Evolutionary conservation across 306 rosid species (phyloP).

Genomic region (Mimosa pudica): DNA sequence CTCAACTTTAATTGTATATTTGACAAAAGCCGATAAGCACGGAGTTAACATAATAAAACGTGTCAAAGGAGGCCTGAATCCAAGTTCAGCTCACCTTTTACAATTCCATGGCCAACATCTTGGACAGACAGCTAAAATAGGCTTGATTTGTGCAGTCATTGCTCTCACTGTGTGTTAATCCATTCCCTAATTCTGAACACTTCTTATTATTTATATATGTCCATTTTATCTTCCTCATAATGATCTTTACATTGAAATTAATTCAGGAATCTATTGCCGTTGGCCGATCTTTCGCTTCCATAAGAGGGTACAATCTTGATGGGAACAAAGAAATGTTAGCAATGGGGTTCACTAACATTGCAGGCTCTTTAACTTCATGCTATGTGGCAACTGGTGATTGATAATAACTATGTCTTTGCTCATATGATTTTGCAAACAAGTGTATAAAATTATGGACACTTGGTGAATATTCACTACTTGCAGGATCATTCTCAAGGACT

Average conservation of each 20-base stretch:
- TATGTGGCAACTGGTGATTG: slow-evolving; percentile 81
- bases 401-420: neutral
- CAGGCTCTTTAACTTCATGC: slow-evolving; percentile 86
- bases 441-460: neutral
- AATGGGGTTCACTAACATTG: slow-evolving; percentile 87
- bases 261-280: slow-evolving; percentile 76
- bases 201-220: neutral
- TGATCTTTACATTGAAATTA: slow-evolving; percentile 24
- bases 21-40: slow-evolving; percentile 69
- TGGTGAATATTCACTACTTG: neutral
- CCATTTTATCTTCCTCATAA: slow-evolving; percentile 8
- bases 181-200: neutral
- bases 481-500: slow-evolving; percentile 86
- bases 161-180: slow-evolving; percentile 75
- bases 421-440: neutral
- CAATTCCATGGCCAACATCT: slow-evolving; percentile 65
- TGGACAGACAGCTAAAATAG: slow-evolving; percentile 74
- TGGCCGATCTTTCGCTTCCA: slow-evolving; percentile 89
- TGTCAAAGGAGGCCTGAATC: slow-evolving; percentile 69
- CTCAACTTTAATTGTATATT: slow-evolving; percentile 75
- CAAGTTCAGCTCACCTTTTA: slow-evolving; percentile 63
- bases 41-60: slow-evolving; percentile 84
- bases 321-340: slow-evolving; percentile 94
- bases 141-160: slow-evolving; percentile 69
- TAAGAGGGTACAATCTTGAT: slow-evolving; percentile 85